phyloP scores from a whole-genome alignment of 169 alveolate species.

The Eimeria acervulina region DNA sequence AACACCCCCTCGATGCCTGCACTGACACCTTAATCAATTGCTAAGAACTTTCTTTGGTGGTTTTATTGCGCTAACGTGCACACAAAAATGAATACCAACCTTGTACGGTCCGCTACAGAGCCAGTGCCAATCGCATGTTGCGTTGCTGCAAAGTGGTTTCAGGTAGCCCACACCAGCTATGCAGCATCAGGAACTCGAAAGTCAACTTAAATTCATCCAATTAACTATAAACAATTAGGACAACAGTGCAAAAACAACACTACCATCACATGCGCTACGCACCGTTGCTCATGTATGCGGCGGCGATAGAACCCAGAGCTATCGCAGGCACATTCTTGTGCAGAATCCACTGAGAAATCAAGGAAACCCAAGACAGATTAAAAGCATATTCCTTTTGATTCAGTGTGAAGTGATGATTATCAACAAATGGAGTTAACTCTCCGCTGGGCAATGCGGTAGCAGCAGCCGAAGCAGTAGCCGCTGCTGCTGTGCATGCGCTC shows the following conservation, averaged over 20 bases:
- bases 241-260: background rate
- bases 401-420: background rate
- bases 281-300: background rate
- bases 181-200: background rate
- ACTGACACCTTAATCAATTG: background rate
- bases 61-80: background rate
- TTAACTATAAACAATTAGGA: background rate
- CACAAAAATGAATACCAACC: background rate
- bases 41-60: background rate
- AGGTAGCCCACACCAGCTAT: background rate
- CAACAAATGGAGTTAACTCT: too few species aligned
- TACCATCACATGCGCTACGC: background rate
- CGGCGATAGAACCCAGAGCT: background rate
- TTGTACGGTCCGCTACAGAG: background rate
- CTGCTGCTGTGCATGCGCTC: constrained; percentile 47
- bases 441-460: too few species aligned
- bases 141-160: background rate
- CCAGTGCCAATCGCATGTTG: background rate
- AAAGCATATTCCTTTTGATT: background rate
- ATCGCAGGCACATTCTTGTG: background rate
- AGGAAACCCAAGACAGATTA: background rate
- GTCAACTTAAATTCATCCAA: background rate
- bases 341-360: background rate
- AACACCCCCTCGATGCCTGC: background rate
- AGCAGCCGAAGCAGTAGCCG: background rate